These are phyloP conservation scores for Sphagnum contortum DNA, from an alignment of 225 moss, liverwort and hornwort genomes.

Conservation along the genomic window DNA sequence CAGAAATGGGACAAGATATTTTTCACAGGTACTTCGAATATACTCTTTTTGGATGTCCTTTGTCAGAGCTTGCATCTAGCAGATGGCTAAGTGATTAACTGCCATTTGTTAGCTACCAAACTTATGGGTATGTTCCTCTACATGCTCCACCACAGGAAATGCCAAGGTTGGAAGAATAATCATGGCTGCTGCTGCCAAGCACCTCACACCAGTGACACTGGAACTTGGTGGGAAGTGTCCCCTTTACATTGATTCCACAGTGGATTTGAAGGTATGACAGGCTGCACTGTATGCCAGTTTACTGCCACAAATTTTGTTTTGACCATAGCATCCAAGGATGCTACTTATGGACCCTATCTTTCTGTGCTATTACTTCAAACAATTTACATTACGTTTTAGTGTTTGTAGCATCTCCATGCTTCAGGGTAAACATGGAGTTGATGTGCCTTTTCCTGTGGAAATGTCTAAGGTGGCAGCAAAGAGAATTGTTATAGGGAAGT, in stretches of 20 bases:
- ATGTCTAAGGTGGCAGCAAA: conserved; percentile 35
- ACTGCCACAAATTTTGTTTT: not conserved
- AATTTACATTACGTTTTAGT: no score
- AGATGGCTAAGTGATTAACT: no score
- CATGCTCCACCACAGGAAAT: conserved; percentile 27
- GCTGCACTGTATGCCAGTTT: not conserved
- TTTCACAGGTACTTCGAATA: conserved; percentile 50
- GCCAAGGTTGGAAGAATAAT: conserved; percentile 56
- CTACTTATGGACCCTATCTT: not conserved
- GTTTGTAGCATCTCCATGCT: no score
- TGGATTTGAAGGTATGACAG: conserved; percentile 44
- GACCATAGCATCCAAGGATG: not conserved
- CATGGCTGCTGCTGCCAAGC: conserved; percentile 80
- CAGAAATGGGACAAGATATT: conserved; percentile 93
- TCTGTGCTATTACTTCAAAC: not conserved
- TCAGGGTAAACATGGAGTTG: not conserved
- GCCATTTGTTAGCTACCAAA: no score
- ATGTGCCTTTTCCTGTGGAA: not conserved
- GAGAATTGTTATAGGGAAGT: conserved; percentile 57
- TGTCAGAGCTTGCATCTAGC: no score
- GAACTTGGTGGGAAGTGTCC: conserved; percentile 92
- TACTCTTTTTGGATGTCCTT: not conserved
- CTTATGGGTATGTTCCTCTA: no score
- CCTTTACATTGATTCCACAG: conserved; percentile 58
- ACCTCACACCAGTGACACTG: conserved; percentile 74